Evolutionary conservation across 129 eudicot species (phyloP), one percentile per base, ranked within the genome.

Genomic region (Centaurea solstitialis): DNA sequence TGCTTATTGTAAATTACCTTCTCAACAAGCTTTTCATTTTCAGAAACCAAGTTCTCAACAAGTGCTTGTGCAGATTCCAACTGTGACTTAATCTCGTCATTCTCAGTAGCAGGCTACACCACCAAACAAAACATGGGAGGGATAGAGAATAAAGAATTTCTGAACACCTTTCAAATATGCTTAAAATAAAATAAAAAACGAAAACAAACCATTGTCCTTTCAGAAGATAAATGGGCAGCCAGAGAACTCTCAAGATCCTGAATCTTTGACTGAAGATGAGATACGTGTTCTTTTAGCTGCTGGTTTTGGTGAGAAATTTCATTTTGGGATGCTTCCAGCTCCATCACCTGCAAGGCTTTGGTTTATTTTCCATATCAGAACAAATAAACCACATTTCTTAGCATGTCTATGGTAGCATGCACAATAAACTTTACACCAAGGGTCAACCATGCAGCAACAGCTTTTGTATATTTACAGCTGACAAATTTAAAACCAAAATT

Each of bases 301-400:
- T 66, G 89, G 50, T 88, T 92, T 80, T 94, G 94, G 78, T 64
- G 83, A 74, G 81, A 78, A 40, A 92, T 84, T 67, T 68, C 82
- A 73, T 76, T 85, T 80, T 65, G 83, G 45, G 85, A 82, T 66
- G 82, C 85, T 87, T 92, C 94, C 84, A 92, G 81, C 90, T 89
- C 91, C 23, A 79, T 33, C 76, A 94, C 99, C 97, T 94, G 99
- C 80, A 82, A 88, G 82, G 84, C 93, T 90, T 90, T 87, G 87
- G 66, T 85, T 87, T 91, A 82, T 77, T 87, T 53, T 87, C 82
- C 72, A 72, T 50, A 86, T 93, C 91, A 93, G 96, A 87, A 67
- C 61, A 82, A 83, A 82, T 65, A 79, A 73, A 78, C 6, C 80
- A 81, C 12, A 9, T 18, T 40, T 74, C 20, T 81, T 74, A 43